Evolutionary conservation across 2,329 filamentous ascomycete species (phyloP).

Genomic region (Didymella pinodella): DNA sequence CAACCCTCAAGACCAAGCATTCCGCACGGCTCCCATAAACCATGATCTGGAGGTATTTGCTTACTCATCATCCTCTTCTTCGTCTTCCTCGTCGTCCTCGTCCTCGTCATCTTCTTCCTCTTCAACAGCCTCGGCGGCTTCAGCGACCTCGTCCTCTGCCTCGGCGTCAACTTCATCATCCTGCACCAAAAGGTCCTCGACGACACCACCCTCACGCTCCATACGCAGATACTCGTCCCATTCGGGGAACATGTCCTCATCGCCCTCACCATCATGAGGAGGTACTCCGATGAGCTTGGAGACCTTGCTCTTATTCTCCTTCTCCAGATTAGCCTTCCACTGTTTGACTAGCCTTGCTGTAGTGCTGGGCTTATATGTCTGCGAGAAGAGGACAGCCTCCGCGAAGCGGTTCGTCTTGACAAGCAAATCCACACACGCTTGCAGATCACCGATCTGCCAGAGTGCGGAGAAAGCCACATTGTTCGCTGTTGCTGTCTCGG

Average conservation of each 20-base stretch:
- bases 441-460: conserved; percentile 85
- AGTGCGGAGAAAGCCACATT: conserved; percentile 92
- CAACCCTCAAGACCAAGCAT: not conserved
- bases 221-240: conserved; percentile 90
- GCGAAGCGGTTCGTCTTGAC: conserved; percentile 78
- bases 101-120: conserved; percentile 40
- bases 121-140: conserved; percentile 41
- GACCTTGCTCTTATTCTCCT: conserved; percentile 84
- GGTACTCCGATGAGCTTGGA: conserved; percentile 84
- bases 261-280: conserved; percentile 66
- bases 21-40: not conserved
- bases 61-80: conserved; percentile 22
- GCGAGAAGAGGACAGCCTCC: conserved; percentile 89
- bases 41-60: not conserved
- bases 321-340: conserved; percentile 88
- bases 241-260: conserved; percentile 89
- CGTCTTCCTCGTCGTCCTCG: conserved; percentile 34
- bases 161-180: conserved; percentile 45
- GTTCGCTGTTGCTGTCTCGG: conserved; percentile 78
- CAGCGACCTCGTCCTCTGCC: conserved; percentile 46
- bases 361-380: conserved; percentile 91
- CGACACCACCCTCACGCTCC: conserved; percentile 73
- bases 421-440: conserved; percentile 81
- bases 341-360: conserved; percentile 71
- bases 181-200: conserved; percentile 46